Conservation (phyloP, 139 green algal genomes). For the Protoeuglena noctilucae region DNA sequence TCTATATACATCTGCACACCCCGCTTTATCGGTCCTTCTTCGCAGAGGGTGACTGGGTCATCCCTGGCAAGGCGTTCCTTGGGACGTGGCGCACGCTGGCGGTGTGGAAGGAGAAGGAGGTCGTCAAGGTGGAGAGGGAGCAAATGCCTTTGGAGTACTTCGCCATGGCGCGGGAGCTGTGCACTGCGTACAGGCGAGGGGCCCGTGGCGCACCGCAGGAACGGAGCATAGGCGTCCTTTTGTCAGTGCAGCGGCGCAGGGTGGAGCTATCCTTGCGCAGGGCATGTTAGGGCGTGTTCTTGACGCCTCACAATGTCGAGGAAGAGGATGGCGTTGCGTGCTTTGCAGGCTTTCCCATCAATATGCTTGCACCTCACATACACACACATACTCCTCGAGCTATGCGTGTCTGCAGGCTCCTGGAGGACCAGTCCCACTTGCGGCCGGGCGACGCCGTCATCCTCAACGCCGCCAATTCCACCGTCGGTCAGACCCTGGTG, state of each 20-base stretch:
- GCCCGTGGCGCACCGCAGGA: no score
- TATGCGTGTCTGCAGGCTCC: slow-evolving; percentile 63
- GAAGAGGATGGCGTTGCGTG: no score
- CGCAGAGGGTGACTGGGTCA: slow-evolving; percentile 57
- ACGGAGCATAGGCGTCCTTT: no score
- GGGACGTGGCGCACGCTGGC: slow-evolving; percentile 55
- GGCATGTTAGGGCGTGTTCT: no score
- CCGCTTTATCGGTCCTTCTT: neutral
- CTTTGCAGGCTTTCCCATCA: no score
- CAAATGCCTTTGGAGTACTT: slow-evolving; percentile 40
- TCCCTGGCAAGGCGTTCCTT: slow-evolving; percentile 39
- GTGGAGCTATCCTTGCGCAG: no score
- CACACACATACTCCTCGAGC: slow-evolving; percentile 41
- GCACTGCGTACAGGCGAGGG: no score
- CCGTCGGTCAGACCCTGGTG: slow-evolving; percentile 57
- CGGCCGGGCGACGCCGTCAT: slow-evolving; percentile 72
- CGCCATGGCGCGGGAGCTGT: slow-evolving; percentile 33
- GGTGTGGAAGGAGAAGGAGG: slow-evolving; percentile 44
- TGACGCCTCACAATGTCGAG: no score
- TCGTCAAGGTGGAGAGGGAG: slow-evolving; percentile 30
- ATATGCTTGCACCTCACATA: slow-evolving; percentile 48
- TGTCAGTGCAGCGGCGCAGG: no score
- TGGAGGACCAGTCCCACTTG: slow-evolving; percentile 41
- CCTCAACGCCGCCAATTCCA: slow-evolving; percentile 69
- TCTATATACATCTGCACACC: no score